Evolutionary conservation across 169 alveolate genomes (phyloP), one percentile per base, ranked within the genome.

Genomic region (Perkinsus olseni): DNA sequence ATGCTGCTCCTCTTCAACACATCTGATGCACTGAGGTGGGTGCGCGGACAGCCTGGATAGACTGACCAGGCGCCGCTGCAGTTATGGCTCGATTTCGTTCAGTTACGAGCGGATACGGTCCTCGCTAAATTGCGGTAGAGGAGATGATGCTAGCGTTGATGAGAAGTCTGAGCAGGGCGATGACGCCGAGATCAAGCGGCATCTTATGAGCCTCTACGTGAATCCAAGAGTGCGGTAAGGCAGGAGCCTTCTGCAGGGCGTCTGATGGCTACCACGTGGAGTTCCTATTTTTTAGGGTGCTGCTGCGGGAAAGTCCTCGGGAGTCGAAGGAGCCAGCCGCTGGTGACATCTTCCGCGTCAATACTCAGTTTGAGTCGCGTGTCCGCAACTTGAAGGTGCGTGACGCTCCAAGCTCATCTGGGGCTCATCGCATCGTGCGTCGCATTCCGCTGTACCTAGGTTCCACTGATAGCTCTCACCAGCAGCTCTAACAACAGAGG

Each of bases 311-410:
- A 24, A 62, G 82, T 24, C 34, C 8, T 24, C 13, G 31, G 4
- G 82, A 8, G 37, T 62, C 82, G 8, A 62, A 62, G 82, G 82
- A 62, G 82, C 92, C 92, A 0, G 34, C 39, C 37, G 74, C 24
- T 36, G 38, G 92, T 34, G 92, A 91, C 37, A 91, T 40, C 48
- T 91, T 91, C 74, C 50, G 74, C 92, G 92, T 91, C 74, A 91
- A 91, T 24, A 0, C 74, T 3, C 62, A 91, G 11, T 91, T 91
- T 62, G 92, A 91, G 50, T 21, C 36, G 31, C 39, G 50, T 38
- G 38, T 91, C 92, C 38, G 38, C 36, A 38, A 36, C 74, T 50
- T 91, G 50, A 40, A 40, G 50, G 50, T 40, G 50, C 50, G 50
- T 40, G 11, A 40, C 50, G n/a, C n/a, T n/a, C n/a, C n/a, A n/a